Percentiles rank a stretch among this genome's conserved stretches.
Conservation (phyloP, 768 basidiomycete genomes). For the Rhodotorula kratochvilovae region DNA sequence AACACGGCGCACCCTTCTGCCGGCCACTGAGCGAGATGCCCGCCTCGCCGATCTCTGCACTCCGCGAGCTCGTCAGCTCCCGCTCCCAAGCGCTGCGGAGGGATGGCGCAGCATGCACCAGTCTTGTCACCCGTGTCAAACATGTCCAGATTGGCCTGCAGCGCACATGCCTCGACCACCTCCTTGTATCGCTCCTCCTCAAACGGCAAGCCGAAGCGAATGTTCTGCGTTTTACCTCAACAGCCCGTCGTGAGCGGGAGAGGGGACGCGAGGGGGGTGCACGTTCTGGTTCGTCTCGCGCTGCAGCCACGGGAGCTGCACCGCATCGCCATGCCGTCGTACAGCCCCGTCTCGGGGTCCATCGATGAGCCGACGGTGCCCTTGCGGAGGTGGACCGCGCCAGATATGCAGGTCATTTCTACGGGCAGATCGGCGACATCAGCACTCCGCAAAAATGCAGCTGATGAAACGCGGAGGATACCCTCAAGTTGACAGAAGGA, state of each 20-base stretch:
- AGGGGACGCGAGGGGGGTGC: neutral
- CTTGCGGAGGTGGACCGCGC: conserved; percentile 17
- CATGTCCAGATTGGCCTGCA: conserved; percentile 66
- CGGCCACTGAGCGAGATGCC: conserved; percentile 41
- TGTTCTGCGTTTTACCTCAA: conserved; percentile 56
- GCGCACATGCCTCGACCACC: conserved; percentile 70
- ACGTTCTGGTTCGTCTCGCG: conserved; percentile 61
- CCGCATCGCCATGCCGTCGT: conserved; percentile 63
- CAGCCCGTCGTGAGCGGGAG: no score
- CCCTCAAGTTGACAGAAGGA: no score
- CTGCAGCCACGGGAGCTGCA: conserved; percentile 65
- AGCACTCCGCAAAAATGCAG: no score
- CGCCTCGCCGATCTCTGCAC: conserved; percentile 39
- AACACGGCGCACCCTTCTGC: conserved; percentile 8
- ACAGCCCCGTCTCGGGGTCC: conserved; percentile 52
- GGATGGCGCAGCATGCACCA: neutral
- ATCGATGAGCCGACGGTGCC: conserved; percentile 17
- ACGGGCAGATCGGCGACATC: neutral
- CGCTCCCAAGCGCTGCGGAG: no score
- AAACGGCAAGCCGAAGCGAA: conserved; percentile 65
- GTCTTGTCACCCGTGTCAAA: conserved; percentile 73
- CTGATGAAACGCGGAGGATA: neutral
- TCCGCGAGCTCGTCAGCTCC: neutral
- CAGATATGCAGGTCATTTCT: conserved; percentile 41
- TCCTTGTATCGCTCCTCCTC: conserved; percentile 62